Base-by-base conservation (phyloP, 2,329 filamentous ascomycete genomes). In the Ceratocystis albifundus region DNA sequence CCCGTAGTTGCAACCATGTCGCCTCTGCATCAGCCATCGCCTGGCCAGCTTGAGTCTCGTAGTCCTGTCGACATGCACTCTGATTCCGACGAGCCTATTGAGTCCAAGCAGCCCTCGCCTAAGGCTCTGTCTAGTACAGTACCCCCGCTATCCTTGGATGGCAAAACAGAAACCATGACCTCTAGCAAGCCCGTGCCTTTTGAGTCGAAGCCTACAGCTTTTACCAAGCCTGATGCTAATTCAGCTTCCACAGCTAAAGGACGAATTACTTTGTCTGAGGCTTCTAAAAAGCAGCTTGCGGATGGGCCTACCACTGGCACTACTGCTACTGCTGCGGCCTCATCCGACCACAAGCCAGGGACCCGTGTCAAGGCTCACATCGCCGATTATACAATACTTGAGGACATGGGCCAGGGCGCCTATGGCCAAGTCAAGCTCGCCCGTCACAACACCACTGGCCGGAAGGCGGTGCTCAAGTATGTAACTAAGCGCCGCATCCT, bases 391-490 rank as follows among this genome's bases (percentile, higher is more conserved):
- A 82, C 87, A 53, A 93, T 99, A 68, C 79, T 99, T 12, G 94
- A 99, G 76, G 94, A 99, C 68, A 97, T 99, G 93, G 94, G 94
- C 3, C 91, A 96, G 76, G 94, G 94, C 50, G 94, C 94, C 0
- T 99, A 99, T 74, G 94, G 94, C 1, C 93, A 99, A 76, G 94
- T 99, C 67, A 99, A 99, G 75, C 82, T 99, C 61, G 93, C 89
- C 64, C 85, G 92, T 36, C 88, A 94, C 77, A 95, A 92, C 77
- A 85, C 86, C 71, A 84, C 82, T 64, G 84, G 84, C 64, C 88
- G 87, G 74, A 96, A 95, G 76, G 88, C 95, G 69, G 93, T 99
- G 22, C 82, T 99, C 73, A 99, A 99, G 75, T 99, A 96, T 74
- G 94, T 99, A 62, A 97, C 94, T 4, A 99, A 99, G 77, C 86